Percentiles rank a stretch among this genome's conserved stretches.
Evolutionary conservation across 2,329 filamentous ascomycete genomes (phyloP).

Genomic region (Aspergillus luchuensis): DNA sequence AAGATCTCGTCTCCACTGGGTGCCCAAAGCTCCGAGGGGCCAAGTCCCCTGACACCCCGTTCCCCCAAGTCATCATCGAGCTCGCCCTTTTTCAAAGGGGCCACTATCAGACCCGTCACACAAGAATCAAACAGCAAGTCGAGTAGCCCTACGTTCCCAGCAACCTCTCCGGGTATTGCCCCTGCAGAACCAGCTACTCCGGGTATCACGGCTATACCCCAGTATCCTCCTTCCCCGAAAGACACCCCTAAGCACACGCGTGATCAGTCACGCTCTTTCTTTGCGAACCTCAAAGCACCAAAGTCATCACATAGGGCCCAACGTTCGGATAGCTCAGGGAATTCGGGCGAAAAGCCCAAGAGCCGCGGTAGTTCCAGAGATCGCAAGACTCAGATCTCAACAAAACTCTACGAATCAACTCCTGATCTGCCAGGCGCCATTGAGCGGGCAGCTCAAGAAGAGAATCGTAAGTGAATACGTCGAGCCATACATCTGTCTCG

Average conservation of each 20-base stretch:
- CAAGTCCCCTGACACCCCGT: slow-evolving; percentile 40
- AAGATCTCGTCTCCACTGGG: slow-evolving; percentile 37
- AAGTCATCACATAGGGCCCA: slow-evolving; percentile 48
- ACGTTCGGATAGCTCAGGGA: slow-evolving; percentile 42
- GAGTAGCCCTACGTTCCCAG: slow-evolving; percentile 30
- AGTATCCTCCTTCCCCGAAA: slow-evolving; percentile 47
- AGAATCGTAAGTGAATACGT: slow-evolving; percentile 27
- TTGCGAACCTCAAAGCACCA: slow-evolving; percentile 50
- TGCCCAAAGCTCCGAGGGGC: slow-evolving; percentile 38
- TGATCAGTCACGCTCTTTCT: slow-evolving; percentile 50
- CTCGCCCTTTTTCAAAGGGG: slow-evolving; percentile 40
- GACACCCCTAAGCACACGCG: slow-evolving; percentile 45
- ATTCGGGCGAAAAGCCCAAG: slow-evolving; percentile 40
- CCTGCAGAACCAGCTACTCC: slow-evolving; percentile 39
- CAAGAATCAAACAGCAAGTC: slow-evolving; percentile 36
- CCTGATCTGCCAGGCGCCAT: slow-evolving; percentile 43
- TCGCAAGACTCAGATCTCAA: slow-evolving; percentile 37
- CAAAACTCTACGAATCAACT: slow-evolving; percentile 45
- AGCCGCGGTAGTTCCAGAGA: slow-evolving; percentile 50
- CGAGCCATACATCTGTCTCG: not conserved
- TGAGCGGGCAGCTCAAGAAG: slow-evolving; percentile 30
- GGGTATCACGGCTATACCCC: slow-evolving; percentile 49
- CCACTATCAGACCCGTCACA: slow-evolving; percentile 46
- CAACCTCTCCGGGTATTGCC: slow-evolving; percentile 29
- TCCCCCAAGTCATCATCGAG: slow-evolving; percentile 42